A percentile compares a stretch with the other conserved stretches of the same genome.
Evolutionary conservation across 352 stramenopile genomes (phyloP).

Genomic region (Phytopythium delawarense): DNA sequence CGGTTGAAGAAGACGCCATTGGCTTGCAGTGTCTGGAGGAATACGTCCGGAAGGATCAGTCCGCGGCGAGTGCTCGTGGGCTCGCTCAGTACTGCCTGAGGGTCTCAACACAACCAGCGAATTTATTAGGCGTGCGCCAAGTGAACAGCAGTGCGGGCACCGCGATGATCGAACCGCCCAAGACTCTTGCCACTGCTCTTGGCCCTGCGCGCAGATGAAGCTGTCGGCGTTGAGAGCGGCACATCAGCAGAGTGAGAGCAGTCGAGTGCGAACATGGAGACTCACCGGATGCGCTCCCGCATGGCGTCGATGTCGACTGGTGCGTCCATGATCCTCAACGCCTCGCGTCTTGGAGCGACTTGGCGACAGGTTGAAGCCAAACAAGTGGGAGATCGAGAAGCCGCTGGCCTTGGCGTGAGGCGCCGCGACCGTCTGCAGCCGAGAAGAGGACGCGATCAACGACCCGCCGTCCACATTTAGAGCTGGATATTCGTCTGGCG

Average conservation of each 20-base stretch:
- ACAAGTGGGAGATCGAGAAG: neutral
- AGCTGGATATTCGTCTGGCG: neutral
- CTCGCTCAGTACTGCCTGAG: constrained; percentile 29
- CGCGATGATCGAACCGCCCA: constrained; percentile 25
- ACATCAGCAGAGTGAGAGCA: neutral
- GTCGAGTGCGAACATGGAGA: neutral
- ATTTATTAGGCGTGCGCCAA: neutral
- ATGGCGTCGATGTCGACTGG: constrained; percentile 10
- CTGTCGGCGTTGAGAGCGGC: constrained; percentile 2
- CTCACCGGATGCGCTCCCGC: constrained; percentile 28
- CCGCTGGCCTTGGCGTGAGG: neutral
- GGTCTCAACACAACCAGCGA: neutral
- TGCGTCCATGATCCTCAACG: neutral
- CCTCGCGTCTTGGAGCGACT: neutral
- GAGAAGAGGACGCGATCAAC: neutral
- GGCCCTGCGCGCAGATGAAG: constrained; percentile 28
- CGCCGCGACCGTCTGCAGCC: neutral
- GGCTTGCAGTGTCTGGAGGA: constrained; percentile 44
- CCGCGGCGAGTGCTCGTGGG: constrained; percentile 23
- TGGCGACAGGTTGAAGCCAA: neutral
- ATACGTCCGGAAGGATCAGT: constrained; percentile 29
- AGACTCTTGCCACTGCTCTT: constrained; percentile 30
- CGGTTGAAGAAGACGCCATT: constrained; percentile 37
- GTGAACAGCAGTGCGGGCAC: neutral
- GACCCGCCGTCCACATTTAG: neutral